Evolutionary conservation across 2,329 filamentous ascomycete species (phyloP), one percentile per base, ranked within the genome.

Genomic region (Thelonectria discophora): DNA sequence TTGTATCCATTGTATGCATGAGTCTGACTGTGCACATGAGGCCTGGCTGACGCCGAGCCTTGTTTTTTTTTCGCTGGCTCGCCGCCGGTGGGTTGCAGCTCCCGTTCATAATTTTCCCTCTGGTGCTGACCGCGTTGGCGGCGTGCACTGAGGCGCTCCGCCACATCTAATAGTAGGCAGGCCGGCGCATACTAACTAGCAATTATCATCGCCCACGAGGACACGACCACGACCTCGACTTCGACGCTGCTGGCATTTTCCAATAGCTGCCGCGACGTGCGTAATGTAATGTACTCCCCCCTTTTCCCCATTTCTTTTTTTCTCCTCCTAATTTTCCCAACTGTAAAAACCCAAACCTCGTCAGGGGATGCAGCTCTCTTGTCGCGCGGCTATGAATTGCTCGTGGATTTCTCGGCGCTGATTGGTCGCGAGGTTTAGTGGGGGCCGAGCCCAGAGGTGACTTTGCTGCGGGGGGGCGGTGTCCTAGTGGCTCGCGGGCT

Each of bases 341-440:
- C 42, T 51, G 48, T 37, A 24, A 34, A 43, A 27, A 40, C 46
- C 32, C 21, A 24, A 24, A 46, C 27, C 40, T 42, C 34, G 52
- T 47, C 37, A 47, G 57, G 39, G 62, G 63, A 58, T 65, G 51
- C 55, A 46, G 37, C 46, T 21, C 27, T 50, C 55, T 72, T 71
- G 69, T 72, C 69, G 69, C 69, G 69, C 69, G 69, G 69, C 69
- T 72, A 72, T 52, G 50, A 51, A 42, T 34, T 64, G 40, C 17
- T 55, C 17, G 55, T 47, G 51, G 55, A 51, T 59, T 55, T 65
- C 42, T 46, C 24, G 7, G 2, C 11, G 39, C n/a, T 47, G 30
- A 70, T 70, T 70, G 68, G 68, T 12, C 17, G 49, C 24, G 50
- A 47, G 32, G 21, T 13, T n/a, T 10, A 39, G 58, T 68, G 66